phyloP scores from a whole-genome alignment of 164 flowering plant genomes.

The Malania oleifera region DNA sequence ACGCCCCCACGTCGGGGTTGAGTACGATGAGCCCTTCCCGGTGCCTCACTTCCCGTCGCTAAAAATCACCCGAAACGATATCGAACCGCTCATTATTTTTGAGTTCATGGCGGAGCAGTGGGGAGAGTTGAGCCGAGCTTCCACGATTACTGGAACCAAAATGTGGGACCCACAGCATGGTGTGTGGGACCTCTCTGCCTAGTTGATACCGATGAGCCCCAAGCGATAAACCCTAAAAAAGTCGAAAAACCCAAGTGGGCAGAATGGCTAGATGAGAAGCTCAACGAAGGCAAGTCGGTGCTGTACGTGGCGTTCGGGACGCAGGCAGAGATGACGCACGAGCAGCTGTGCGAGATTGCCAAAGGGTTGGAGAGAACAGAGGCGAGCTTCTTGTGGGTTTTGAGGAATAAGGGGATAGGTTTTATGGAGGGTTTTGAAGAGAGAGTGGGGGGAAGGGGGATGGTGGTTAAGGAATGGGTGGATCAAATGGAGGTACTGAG shows the following conservation, averaged over 20 bases:
- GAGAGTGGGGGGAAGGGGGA: slow-evolving; percentile 40
- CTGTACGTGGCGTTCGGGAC: slow-evolving; percentile 62
- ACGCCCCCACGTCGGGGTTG: too few relatives aligned
- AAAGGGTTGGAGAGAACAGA: slow-evolving; percentile 30
- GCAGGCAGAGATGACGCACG: slow-evolving; percentile 35
- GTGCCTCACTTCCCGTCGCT: slow-evolving; percentile 37
- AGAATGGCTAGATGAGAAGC: slow-evolving; percentile 35
- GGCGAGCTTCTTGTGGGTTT: slow-evolving; percentile 41
- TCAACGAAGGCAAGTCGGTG: slow-evolving; percentile 24
- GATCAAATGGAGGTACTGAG: slow-evolving; percentile 40
- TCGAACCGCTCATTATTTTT: neutral
- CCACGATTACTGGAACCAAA: slow-evolving; percentile 23
- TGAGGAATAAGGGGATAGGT: slow-evolving; percentile 13
- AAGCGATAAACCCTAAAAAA: slow-evolving; percentile 15
- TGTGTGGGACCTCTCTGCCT: slow-evolving; percentile 40
- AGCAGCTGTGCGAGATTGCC: slow-evolving; percentile 35
- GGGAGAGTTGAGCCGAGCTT: slow-evolving; percentile 26
- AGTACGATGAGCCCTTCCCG: slow-evolving; percentile 24
- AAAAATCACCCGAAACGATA: slow-evolving; percentile 25
- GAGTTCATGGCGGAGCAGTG: slow-evolving; percentile 21
- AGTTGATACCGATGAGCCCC: slow-evolving; percentile 18
- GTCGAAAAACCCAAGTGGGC: neutral
- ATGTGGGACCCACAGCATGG: slow-evolving; percentile 15
- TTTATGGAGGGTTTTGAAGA: slow-evolving; percentile 23
- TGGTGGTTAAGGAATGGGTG: slow-evolving; percentile 59